phyloP scores from a whole-genome alignment of 1,139 yeast genomes.

The Saccharomyces hybrid region DNA sequence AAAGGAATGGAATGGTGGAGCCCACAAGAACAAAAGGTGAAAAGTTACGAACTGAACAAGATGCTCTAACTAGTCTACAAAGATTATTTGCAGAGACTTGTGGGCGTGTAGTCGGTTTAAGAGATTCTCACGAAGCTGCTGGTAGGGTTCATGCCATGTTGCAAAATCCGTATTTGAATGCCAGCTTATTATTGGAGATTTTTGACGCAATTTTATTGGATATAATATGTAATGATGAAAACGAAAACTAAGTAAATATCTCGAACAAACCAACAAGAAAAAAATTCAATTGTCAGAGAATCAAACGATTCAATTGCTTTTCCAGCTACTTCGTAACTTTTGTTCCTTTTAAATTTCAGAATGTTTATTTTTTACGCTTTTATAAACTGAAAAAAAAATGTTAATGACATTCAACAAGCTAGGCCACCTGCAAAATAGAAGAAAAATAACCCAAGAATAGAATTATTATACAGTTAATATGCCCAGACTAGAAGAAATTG shows the following conservation, averaged over 20 bases:
- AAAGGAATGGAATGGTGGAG: slow-evolving; percentile 29
- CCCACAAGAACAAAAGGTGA: slow-evolving; percentile 42
- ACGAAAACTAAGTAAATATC: slow-evolving; percentile 1
- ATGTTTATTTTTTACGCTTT: neutral
- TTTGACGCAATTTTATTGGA: slow-evolving; percentile 35
- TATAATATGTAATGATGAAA: slow-evolving; percentile 19
- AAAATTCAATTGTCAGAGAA: neutral
- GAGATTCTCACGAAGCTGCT: slow-evolving; percentile 60
- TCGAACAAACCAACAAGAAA: neutral
- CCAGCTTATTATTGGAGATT: slow-evolving; percentile 53
- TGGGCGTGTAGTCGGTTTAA: slow-evolving; percentile 66
- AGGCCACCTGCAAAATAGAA: neutral
- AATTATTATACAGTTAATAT: slow-evolving; percentile 27
- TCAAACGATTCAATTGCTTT: neutral
- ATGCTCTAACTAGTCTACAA: slow-evolving; percentile 52
- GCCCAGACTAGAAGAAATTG: slow-evolving; percentile 79
- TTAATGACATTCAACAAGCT: neutral
- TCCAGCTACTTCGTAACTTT: neutral
- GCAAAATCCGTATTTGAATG: slow-evolving; percentile 67
- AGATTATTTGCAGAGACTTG: slow-evolving; percentile 56
- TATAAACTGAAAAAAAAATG: neutral
- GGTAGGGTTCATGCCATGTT: slow-evolving; percentile 53
- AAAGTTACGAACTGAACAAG: slow-evolving; percentile 46
- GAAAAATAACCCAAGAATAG: neutral
- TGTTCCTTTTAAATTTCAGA: neutral